phyloP scores from a whole-genome alignment of 1,284 basidiomycete genomes.

The Volvariella volvacea region DNA sequence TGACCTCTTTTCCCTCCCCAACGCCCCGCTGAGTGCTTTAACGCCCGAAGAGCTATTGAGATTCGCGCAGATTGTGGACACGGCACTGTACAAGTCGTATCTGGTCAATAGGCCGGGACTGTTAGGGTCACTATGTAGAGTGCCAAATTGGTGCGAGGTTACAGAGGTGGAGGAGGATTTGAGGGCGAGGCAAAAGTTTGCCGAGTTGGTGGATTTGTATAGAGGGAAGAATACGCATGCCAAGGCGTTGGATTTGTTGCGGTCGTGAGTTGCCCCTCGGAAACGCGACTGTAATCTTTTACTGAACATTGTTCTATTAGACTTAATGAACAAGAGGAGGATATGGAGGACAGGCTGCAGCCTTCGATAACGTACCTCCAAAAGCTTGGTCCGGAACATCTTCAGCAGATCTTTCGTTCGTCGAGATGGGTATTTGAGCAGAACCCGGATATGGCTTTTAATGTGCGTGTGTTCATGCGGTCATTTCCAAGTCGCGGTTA shows the following conservation, averaged over 20 bases:
- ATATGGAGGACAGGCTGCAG: constrained; percentile 71
- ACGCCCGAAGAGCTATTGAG: constrained; percentile 77
- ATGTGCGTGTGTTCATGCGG: constrained; percentile 37
- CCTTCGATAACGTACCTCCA: constrained; percentile 90
- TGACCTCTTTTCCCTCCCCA: constrained; percentile 71
- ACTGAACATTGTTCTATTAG: constrained; percentile 30
- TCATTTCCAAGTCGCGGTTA: not conserved
- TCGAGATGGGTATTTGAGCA: constrained; percentile 83
- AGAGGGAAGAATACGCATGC: constrained; percentile 93
- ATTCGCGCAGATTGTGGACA: constrained; percentile 92
- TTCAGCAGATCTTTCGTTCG: constrained; percentile 74
- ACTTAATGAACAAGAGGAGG: constrained; percentile 73
- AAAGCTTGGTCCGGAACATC: constrained; percentile 77
- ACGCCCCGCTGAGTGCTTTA: constrained; percentile 61
- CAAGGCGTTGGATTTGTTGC: constrained; percentile 79
- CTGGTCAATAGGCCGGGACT: constrained; percentile 79
- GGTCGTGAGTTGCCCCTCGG: constrained; percentile 48
- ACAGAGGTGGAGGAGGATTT: constrained; percentile 90
- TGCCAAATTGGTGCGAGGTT: constrained; percentile 97
- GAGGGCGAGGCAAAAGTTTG: constrained; percentile 63
- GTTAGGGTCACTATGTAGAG: constrained; percentile 82
- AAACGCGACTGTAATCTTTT: not conserved
- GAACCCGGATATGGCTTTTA: constrained; percentile 67
- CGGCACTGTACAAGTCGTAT: constrained; percentile 93
- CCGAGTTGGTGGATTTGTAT: constrained; percentile 89